Conservation (phyloP, 495 filamentous ascomycete genomes). For the Hypoxylon fragiforme region DNA sequence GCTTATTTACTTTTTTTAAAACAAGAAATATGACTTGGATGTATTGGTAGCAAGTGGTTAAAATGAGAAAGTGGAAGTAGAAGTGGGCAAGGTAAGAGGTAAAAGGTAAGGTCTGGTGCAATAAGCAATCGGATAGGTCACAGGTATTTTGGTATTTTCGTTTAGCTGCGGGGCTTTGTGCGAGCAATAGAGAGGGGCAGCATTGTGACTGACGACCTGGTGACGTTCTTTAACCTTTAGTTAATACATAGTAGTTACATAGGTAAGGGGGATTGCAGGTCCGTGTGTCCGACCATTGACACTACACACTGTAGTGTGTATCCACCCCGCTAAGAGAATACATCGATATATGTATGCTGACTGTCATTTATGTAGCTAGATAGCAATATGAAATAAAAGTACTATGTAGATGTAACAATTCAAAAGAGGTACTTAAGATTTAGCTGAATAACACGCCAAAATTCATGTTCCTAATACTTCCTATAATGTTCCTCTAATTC, state of each 20-base stretch:
- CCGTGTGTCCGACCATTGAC: constrained; percentile 7
- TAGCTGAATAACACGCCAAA: constrained; percentile 11
- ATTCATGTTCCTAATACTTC: constrained; percentile 27
- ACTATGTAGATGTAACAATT: background rate
- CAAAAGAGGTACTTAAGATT: constrained; percentile 27
- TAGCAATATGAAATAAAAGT: too few relatives aligned
- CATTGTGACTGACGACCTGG: constrained; percentile 14
- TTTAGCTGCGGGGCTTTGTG: constrained; percentile 34
- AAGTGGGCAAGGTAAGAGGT: background rate
- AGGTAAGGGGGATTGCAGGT: constrained; percentile 30
- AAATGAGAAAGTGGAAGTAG: constrained; percentile 11
- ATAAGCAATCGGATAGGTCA: background rate
- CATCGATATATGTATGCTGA: background rate
- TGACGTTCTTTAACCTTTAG: constrained; percentile 28
- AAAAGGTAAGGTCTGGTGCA: too few relatives aligned
- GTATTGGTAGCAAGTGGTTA: background rate
- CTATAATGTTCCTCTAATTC: constrained; percentile 22
- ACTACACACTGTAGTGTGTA: too few relatives aligned
- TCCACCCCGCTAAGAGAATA: background rate
- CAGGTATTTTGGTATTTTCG: constrained; percentile 33
- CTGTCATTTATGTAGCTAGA: too few relatives aligned
- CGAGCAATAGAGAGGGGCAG: constrained; percentile 28
- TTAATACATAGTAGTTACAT: too few relatives aligned
- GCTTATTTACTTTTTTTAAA: background rate
- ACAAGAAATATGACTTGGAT: background rate